phyloP scores from a whole-genome alignment of 2,329 filamentous ascomycete species.

The Paramyrothecium sp. region DNA sequence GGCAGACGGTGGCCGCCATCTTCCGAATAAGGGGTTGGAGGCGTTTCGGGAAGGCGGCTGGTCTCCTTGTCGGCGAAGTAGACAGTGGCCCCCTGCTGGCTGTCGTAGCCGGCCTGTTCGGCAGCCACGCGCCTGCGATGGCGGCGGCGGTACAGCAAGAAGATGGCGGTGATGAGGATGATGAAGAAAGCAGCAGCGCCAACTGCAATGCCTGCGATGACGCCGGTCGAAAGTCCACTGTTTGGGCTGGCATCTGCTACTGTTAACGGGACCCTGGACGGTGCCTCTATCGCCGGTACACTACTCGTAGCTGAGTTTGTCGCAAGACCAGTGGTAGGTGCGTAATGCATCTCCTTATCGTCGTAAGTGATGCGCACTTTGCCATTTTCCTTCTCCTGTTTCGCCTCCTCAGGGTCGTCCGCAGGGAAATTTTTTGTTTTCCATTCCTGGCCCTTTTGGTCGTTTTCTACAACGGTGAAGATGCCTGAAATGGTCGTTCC shows the following conservation, averaged over 20 bases:
- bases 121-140: slow-evolving; percentile 16
- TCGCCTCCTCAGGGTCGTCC: neutral
- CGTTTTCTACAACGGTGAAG: slow-evolving; percentile 12
- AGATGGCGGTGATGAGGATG: slow-evolving; percentile 35
- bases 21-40: slow-evolving; percentile 43
- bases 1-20: slow-evolving; percentile 26
- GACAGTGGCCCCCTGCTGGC: slow-evolving; percentile 25
- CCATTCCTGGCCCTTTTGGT: neutral
- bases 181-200: slow-evolving; percentile 36
- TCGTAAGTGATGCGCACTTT: too few species aligned
- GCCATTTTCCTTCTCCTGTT: too few species aligned
- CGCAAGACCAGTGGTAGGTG: too few species aligned
- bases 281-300: neutral
- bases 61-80: slow-evolving; percentile 48
- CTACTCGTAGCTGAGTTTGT: too few species aligned
- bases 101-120: slow-evolving; percentile 14
- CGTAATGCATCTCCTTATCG: too few species aligned
- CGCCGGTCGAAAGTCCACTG: slow-evolving; percentile 36
- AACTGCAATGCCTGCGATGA: slow-evolving; percentile 47
- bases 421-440: neutral
- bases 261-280: neutral
- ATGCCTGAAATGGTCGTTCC: slow-evolving; percentile 13
- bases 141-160: slow-evolving; percentile 40
- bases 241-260: neutral
- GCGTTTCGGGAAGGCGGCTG: slow-evolving; percentile 34